A percentile compares a stretch with the other conserved stretches of the same genome.
Evolutionary conservation across 441 rosid genomes (phyloP).

Genomic region (Croton setiger): DNA sequence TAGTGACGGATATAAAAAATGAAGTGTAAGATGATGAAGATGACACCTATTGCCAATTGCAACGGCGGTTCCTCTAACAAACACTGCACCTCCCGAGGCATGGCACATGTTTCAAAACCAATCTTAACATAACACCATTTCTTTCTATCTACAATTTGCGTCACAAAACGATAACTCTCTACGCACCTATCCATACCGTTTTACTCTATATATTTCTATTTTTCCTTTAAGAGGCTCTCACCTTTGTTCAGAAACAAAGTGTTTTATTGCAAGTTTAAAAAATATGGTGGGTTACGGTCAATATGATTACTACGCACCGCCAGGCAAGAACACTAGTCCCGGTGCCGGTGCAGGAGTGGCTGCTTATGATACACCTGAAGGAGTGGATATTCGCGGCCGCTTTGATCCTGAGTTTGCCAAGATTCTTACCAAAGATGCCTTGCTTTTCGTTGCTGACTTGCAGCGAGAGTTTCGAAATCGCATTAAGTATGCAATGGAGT

Average conservation of each 20-base stretch:
- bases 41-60: too few species aligned
- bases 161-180: constrained; percentile 28
- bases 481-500: constrained; percentile 71
- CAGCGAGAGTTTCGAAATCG: constrained; percentile 69
- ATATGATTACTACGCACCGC: constrained; percentile 18
- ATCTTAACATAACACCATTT: neutral
- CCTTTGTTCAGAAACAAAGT: neutral
- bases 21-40: too few species aligned
- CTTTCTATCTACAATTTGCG: constrained; percentile 13
- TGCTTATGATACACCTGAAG: constrained; percentile 55
- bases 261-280: neutral
- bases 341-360: neutral
- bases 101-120: neutral
- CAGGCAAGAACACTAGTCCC: constrained; percentile 4
- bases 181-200: constrained; percentile 31
- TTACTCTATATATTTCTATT: constrained; percentile 18
- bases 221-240: too few species aligned
- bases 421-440: constrained; percentile 66
- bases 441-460: constrained; percentile 72
- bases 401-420: constrained; percentile 55
- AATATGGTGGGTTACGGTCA: constrained; percentile 25
- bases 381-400: constrained; percentile 77
- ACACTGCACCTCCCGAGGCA: constrained; percentile 1
- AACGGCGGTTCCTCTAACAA: neutral
- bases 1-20: too few species aligned